A percentile compares a stretch with the other conserved stretches of the same genome.
Evolutionary conservation across 2,329 filamentous ascomycete genomes (phyloP).

Genomic region (Pseudogymnoascus sp.): DNA sequence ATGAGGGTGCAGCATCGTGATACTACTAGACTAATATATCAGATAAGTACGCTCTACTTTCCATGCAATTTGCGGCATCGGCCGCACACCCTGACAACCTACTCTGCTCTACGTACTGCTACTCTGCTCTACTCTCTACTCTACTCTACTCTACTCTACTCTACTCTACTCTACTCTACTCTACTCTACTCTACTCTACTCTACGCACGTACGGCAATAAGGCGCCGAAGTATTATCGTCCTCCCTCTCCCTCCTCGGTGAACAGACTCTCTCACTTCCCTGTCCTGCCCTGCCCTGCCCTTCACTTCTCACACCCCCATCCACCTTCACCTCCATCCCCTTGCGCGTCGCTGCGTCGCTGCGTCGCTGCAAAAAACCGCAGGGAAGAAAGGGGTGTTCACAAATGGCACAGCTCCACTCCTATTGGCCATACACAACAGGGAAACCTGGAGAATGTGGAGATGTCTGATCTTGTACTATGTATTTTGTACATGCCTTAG

Average conservation of each 20-base stretch:
- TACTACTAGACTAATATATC: background rate
- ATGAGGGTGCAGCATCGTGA: background rate
- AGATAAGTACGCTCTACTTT: background rate
- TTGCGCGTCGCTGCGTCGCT: background rate
- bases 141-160: background rate
- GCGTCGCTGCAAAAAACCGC: background rate
- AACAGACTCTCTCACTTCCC: background rate
- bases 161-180: background rate
- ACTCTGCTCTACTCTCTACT: background rate
- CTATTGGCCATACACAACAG: background rate
- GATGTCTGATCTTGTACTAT: background rate
- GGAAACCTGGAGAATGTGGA: slow-evolving; percentile 6
- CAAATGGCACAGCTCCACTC: background rate
- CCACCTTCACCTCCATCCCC: background rate
- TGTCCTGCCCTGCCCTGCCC: background rate
- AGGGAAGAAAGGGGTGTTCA: slow-evolving; percentile 4
- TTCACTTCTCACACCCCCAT: background rate
- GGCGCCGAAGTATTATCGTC: background rate
- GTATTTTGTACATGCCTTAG: background rate
- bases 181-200: background rate
- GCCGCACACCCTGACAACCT: background rate
- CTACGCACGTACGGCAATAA: background rate
- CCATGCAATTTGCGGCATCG: background rate
- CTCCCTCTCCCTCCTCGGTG: background rate
- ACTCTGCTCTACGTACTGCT: too few species aligned